Conservation (phyloP, 129 eudicot genomes). For the Tanacetum coccineum region DNA sequence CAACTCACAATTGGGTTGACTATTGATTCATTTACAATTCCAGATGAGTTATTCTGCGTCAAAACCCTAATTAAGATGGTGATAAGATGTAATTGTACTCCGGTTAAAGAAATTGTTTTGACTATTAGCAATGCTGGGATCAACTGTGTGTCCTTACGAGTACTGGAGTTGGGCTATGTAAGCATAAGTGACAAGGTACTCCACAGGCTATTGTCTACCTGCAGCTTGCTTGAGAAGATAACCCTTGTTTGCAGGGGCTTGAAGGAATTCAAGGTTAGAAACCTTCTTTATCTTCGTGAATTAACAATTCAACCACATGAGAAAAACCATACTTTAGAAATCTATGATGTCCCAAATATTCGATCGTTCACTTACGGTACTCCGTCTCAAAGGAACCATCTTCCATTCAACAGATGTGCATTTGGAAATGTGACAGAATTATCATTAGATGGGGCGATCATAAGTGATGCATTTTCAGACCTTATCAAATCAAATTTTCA, state of each 20-base stretch:
- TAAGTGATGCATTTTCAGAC: neutral
- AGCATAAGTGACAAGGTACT: neutral
- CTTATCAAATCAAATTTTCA: neutral
- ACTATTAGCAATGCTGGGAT: neutral
- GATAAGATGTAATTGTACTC: too few relatives aligned
- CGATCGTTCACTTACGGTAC: too few relatives aligned
- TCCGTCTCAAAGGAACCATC: neutral
- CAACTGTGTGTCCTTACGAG: neutral
- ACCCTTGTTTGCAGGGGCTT: neutral
- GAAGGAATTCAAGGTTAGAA: neutral
- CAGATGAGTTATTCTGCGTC: too few relatives aligned
- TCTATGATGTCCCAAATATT: neutral
- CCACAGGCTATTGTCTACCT: slow-evolving; percentile 6
- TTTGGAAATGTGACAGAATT: neutral
- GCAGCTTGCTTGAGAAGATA: neutral
- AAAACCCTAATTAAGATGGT: too few relatives aligned
- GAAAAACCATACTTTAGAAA: neutral
- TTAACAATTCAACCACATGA: neutral
- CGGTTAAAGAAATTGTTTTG: neutral
- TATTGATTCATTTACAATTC: too few relatives aligned
- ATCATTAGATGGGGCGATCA: neutral
- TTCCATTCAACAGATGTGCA: neutral
- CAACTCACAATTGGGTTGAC: neutral
- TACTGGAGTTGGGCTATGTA: neutral
- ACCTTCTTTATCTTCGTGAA: neutral